Percentiles rank a stretch among this genome's conserved stretches.
These are phyloP conservation scores for Arabidopsis thaliana DNA, from an alignment of 345 rosid species.

Conservation along the genomic window TAIR10.1 NC_003075.7:1574501-1575000, in stretches of 20 bases:
- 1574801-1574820: slow-evolving; percentile 65
- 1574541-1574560: slow-evolving; percentile 60
- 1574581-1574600: slow-evolving; percentile 82
- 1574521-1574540: slow-evolving; percentile 64
- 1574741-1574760: slow-evolving; percentile 57
- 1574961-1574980: slow-evolving; percentile 75
- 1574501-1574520: slow-evolving; percentile 47
- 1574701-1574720: slow-evolving; percentile 66
- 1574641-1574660: slow-evolving; percentile 76
- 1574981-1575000: slow-evolving; percentile 76
- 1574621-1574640: slow-evolving; percentile 70
- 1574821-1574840: slow-evolving; percentile 81
- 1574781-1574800: slow-evolving; percentile 64
- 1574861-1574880: slow-evolving; percentile 92
- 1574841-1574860: slow-evolving; percentile 79
- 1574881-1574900: slow-evolving; percentile 84
- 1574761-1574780: slow-evolving; percentile 60
- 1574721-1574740: slow-evolving; percentile 76
- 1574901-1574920: slow-evolving; percentile 78
- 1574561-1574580: slow-evolving; percentile 86
- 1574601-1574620: slow-evolving; percentile 73
- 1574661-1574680: slow-evolving; percentile 81
- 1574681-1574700: slow-evolving; percentile 72
- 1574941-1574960: slow-evolving; percentile 93
- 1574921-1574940: slow-evolving; percentile 74